A percentile compares a stretch with the other conserved stretches of the same genome.
These are phyloP conservation scores for Elsinoe ampelina DNA, from an alignment of 2,329 filamentous ascomycete species.

Conservation along the genomic window DNA sequence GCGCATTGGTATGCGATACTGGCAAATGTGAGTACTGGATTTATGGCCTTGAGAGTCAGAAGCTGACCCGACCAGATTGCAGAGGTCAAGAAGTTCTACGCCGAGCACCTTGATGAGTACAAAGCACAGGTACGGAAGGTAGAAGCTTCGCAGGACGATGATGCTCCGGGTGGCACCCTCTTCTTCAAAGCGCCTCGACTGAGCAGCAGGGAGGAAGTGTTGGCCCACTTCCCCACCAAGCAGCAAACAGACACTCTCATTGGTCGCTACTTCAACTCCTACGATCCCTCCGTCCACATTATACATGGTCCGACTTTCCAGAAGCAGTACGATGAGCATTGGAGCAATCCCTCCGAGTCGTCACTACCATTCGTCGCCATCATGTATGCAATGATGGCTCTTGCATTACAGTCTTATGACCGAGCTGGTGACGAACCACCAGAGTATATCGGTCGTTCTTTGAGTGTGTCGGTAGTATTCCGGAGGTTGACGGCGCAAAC, in stretches of 20 bases:
- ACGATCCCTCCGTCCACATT: constrained; percentile 52
- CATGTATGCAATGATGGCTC: constrained; percentile 64
- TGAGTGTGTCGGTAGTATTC: constrained; percentile 46
- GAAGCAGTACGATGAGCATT: constrained; percentile 57
- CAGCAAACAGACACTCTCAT: constrained; percentile 77
- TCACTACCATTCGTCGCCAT: constrained; percentile 70
- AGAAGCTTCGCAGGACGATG: constrained; percentile 53
- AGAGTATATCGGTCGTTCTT: constrained; percentile 61
- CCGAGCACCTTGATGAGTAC: constrained; percentile 76
- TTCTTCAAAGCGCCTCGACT: constrained; percentile 64
- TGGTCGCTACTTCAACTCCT: constrained; percentile 82
- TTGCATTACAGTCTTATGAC: constrained; percentile 70
- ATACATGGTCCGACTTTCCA: constrained; percentile 69
- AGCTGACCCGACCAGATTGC: constrained; percentile 49
- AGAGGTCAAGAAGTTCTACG: constrained; percentile 89
- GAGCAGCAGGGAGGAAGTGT: constrained; percentile 65
- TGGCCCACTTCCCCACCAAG: constrained; percentile 70
- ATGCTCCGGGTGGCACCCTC: constrained; percentile 61
- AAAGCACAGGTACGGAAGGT: constrained; percentile 73
- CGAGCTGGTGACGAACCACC: constrained; percentile 71
- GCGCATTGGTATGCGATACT: constrained; percentile 46
- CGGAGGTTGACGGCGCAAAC: constrained; percentile 68
- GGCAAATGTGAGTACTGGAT: constrained; percentile 35
- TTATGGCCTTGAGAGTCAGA: not conserved
- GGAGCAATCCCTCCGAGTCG: constrained; percentile 63